Base-by-base conservation (phyloP, 768 basidiomycete species). In the Ramaria sp. region DNA sequence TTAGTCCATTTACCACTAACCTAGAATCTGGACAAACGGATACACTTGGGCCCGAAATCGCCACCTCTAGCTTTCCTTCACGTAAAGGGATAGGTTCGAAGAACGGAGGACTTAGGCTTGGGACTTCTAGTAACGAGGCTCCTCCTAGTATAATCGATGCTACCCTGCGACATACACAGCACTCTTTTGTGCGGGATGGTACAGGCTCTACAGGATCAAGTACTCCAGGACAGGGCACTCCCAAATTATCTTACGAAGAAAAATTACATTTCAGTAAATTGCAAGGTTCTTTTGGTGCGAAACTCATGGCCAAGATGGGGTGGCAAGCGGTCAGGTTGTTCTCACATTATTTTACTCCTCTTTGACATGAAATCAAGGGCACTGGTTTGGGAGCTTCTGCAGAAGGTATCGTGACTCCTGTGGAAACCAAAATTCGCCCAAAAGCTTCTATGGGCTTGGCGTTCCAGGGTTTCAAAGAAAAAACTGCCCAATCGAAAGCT, bases 301-400 rank as follows among this genome's bases (percentile, higher is more conserved):
- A 84, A 55, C 81, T 98, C 79, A 78, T 99, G 22, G 79, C 79
- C 28, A 98, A 94, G 72, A 93, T 94, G 85, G 96, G 96, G 7
- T 99, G 96, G 95, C 74, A 83, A 63, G 71, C 83, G 0, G 95
- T 74, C 28, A 34, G 60, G 59, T 27, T n/a, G 24, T 16, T n/a
- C 3, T 24, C 30, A 36, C 22, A 18, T 16, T 49, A 15, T 28
- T 28, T 50, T 41, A 20, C 36, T 42, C 24, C 50, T 36, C 34
- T 6, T 53, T 52, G 28, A 25, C 37, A 43, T 20, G 4, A 16
- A 52, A 9, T 43, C 8, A 37, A 64, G 63, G 64, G 84, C 3
- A 74, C 75, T 3, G 92, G 93, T 60, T 75, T 95, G 8, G 92
- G 92, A 58, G 67, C 75, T 1, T 69, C 70, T 1, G 84, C 85